Conservation (phyloP, 495 filamentous ascomycete species). For the Pseudomonodictys pantanalensis region DNA sequence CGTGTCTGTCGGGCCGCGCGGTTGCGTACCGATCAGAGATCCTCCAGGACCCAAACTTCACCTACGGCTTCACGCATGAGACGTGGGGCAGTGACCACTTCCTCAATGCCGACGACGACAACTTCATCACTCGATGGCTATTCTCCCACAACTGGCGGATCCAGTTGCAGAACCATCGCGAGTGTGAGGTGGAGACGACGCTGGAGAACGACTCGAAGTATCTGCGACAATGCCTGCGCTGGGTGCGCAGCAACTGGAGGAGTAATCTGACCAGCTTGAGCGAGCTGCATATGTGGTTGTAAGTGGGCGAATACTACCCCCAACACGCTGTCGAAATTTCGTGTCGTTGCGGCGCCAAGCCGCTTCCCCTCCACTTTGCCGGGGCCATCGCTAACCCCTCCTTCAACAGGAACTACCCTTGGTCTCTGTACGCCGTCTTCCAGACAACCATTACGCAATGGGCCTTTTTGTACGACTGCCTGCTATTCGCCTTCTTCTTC, state of each 20-base stretch:
- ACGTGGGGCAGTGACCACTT: constrained; percentile 52
- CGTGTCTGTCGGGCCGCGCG: constrained; percentile 83
- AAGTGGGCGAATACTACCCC: constrained; percentile 32
- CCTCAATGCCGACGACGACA: constrained; percentile 66
- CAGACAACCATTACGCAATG: constrained; percentile 59
- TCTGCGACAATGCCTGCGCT: constrained; percentile 57
- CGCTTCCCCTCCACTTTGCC: constrained; percentile 4
- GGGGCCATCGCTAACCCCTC: constrained; percentile 15
- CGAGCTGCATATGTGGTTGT: constrained; percentile 52
- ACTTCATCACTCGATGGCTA: constrained; percentile 64
- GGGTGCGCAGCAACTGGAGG: constrained; percentile 65
- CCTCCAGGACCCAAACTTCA: constrained; percentile 72
- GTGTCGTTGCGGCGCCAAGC: constrained; percentile 25
- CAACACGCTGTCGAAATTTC: background rate
- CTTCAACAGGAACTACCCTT: constrained; percentile 50
- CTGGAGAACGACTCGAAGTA: constrained; percentile 57
- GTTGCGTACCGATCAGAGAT: constrained; percentile 80
- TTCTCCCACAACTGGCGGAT: constrained; percentile 57
- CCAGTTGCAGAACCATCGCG: constrained; percentile 58
- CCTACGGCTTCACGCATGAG: constrained; percentile 59
- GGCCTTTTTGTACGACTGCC: constrained; percentile 54
- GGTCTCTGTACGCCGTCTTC: constrained; percentile 61
- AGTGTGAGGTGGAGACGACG: constrained; percentile 58
- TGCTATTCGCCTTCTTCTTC: constrained; percentile 43
- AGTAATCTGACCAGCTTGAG: constrained; percentile 57